Base-by-base conservation (phyloP, 108 stramenopile species). In the Stephanodiscus minutulus region DNA sequence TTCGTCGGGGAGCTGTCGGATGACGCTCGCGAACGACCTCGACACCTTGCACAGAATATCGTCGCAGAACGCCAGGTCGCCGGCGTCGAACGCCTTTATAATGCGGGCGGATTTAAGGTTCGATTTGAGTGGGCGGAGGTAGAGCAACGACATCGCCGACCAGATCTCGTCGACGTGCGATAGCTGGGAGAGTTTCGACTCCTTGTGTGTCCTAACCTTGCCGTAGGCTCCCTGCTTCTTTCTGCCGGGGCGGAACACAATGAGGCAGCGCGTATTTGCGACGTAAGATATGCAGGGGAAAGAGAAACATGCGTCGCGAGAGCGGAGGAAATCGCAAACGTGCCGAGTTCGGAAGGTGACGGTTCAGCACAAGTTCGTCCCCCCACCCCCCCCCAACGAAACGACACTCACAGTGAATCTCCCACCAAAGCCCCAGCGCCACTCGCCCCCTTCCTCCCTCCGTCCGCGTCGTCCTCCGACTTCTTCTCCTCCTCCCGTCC, bases 211-310 rank as follows among this genome's bases (percentile, higher is more conserved):
- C 70, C 89, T 88, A 54, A 99, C 77, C 69, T 96, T 97, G 25
- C 99, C 99, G 72, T 99, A 99, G 22, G 97, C 98, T 24, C 99
- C 99, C 85, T 99, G 99, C 73, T 98, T 98, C 75, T 92, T 91
- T 67, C 88, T 95, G 66, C 9, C 12, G 22, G 15, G 15, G 13
- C 43, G 43, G n/a, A n/a, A n/a, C 43, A 13, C 13, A 15, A 44
- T 15, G 13, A 44, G 11, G 15, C 43, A 17, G 43, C 43, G 15
- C 15, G 5, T 33, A 4, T 15, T 0, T 44, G 13, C 3, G 2
- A 15, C 13, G 43, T 0, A 39, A 39, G 8, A 11, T 0, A 44
- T 11, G 43, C 2, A 44, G 43, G 13, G 39, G 43, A 13, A 13
- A 17, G 43, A 3, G 13, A 44, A 17, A 44, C 15, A 17, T 44